Evolutionary conservation across 2,329 filamentous ascomycete species (phyloP).

Genomic region (Sphaerulina vaccinii): DNA sequence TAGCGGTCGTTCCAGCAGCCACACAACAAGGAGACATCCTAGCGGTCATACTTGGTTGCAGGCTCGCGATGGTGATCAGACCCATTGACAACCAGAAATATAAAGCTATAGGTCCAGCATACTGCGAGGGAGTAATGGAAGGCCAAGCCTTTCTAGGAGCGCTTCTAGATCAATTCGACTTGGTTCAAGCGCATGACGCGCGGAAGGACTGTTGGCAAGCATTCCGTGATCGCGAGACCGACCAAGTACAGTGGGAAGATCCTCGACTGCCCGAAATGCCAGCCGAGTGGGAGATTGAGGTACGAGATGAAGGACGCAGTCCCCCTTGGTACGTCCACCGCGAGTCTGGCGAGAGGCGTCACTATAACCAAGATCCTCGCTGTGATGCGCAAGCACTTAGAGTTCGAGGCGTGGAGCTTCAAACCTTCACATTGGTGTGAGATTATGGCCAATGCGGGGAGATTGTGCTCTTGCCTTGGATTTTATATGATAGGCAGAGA

Average conservation of each 20-base stretch:
- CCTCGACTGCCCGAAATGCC: neutral
- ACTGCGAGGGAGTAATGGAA: neutral
- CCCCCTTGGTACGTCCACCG: neutral
- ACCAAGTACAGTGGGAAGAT: neutral
- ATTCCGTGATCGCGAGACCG: neutral
- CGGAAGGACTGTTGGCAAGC: neutral
- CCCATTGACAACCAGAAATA: neutral
- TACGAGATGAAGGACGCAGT: neutral
- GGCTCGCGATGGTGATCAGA: neutral
- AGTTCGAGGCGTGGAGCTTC: neutral
- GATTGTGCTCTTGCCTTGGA: too few species aligned
- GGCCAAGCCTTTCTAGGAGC: neutral
- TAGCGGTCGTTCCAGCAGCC: neutral
- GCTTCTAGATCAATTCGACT: neutral
- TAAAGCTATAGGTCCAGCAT: neutral
- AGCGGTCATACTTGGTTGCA: neutral
- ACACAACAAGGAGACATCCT: neutral
- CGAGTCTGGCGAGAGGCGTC: neutral
- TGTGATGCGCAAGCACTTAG: neutral
- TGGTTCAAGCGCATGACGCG: neutral
- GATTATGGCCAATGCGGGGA: too few species aligned
- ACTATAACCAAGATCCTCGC: neutral
- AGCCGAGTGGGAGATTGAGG: neutral
- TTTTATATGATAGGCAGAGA: too few species aligned
- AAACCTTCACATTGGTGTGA: neutral